A percentile compares a stretch with the other conserved stretches of the same genome.
These are phyloP conservation scores for Aureobasidium sp. DNA, from an alignment of 2,329 filamentous ascomycete genomes.

Conservation along the genomic window DNA sequence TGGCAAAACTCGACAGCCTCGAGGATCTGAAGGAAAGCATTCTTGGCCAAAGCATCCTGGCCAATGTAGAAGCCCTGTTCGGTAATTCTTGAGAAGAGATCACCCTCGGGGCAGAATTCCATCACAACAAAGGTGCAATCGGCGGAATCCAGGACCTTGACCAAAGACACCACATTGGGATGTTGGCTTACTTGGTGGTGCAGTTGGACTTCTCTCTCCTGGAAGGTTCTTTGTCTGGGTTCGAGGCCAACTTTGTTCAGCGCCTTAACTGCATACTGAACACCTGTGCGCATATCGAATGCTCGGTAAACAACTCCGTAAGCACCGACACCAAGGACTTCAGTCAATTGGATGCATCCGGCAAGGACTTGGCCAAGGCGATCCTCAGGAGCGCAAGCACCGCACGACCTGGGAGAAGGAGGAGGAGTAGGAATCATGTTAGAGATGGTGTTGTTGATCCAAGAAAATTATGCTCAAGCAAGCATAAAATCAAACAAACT, in stretches of 20 bases:
- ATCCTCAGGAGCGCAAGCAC: constrained; percentile 59
- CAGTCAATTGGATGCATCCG: constrained; percentile 72
- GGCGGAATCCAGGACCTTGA: constrained; percentile 83
- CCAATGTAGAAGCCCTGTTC: constrained; percentile 88
- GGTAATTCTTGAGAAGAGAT: constrained; percentile 95
- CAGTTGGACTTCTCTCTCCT: constrained; percentile 84
- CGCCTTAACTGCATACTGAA: constrained; percentile 91
- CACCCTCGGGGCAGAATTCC: constrained; percentile 94
- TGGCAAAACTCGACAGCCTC: constrained; percentile 97
- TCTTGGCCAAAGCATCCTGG: constrained; percentile 81
- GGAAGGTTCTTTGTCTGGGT: constrained; percentile 77
- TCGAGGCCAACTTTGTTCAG: constrained; percentile 92
- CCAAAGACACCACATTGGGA: constrained; percentile 85
- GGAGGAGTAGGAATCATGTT: constrained; percentile 47
- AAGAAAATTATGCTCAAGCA: constrained; percentile 7
- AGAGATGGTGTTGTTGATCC: constrained; percentile 21
- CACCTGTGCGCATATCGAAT: constrained; percentile 71
- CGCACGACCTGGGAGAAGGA: constrained; percentile 37
- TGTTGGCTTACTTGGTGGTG: constrained; percentile 86
- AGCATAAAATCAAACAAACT: constrained; percentile 14
- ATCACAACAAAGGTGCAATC: constrained; percentile 95
- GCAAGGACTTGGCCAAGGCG: constrained; percentile 78
- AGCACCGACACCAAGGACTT: constrained; percentile 84
- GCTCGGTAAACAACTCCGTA: constrained; percentile 95
- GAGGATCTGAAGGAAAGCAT: constrained; percentile 88